A percentile compares a stretch with the other conserved stretches of the same genome.
Conservation (phyloP, 2,329 filamentous ascomycete genomes). For the Magnaporthiopsis incrustans region DNA sequence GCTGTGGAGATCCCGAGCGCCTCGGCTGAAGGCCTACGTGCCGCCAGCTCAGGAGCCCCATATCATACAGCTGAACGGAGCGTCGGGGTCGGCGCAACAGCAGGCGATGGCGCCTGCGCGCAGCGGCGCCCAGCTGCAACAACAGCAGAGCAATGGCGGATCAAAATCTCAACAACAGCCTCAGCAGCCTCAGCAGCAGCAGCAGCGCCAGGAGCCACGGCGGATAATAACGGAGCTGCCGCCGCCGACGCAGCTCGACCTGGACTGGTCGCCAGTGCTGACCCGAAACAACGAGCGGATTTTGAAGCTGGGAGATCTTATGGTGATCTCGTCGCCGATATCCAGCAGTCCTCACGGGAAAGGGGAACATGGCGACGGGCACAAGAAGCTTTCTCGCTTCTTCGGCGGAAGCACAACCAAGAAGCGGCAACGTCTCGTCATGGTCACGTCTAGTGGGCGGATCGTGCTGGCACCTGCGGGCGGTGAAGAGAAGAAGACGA, state of each 20-base stretch:
- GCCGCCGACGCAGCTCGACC: conserved; percentile 92
- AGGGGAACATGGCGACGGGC: conserved; percentile 54
- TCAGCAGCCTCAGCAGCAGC: not conserved
- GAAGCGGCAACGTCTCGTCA: conserved; percentile 85
- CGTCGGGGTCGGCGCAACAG: conserved; percentile 20
- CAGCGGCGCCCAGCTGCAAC: conserved; percentile 22
- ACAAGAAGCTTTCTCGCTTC: conserved; percentile 88
- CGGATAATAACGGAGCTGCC: conserved; percentile 90
- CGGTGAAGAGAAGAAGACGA: conserved; percentile 92
- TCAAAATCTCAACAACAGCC: not conserved
- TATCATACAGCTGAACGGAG: conserved; percentile 65
- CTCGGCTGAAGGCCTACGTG: conserved; percentile 74
- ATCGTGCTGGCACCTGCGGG: conserved; percentile 86
- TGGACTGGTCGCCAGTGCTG: conserved; percentile 96
- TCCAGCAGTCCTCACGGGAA: conserved; percentile 67
- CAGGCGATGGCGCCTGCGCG: conserved; percentile 16
- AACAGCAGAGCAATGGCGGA: not conserved
- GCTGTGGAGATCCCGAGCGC: conserved; percentile 85
- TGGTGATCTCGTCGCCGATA: conserved; percentile 72
- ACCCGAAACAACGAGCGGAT: conserved; percentile 90
- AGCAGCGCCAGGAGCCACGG: conserved; percentile 21
- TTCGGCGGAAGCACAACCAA: conserved; percentile 88
- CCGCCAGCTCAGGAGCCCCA: conserved; percentile 67
- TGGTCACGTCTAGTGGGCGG: conserved; percentile 87
- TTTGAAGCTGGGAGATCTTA: conserved; percentile 82